A percentile compares a stretch with the other conserved stretches of the same genome.
These are phyloP conservation scores for Fusarium chlamydosporum DNA, from an alignment of 2,329 filamentous ascomycete species.

Conservation along the genomic window DNA sequence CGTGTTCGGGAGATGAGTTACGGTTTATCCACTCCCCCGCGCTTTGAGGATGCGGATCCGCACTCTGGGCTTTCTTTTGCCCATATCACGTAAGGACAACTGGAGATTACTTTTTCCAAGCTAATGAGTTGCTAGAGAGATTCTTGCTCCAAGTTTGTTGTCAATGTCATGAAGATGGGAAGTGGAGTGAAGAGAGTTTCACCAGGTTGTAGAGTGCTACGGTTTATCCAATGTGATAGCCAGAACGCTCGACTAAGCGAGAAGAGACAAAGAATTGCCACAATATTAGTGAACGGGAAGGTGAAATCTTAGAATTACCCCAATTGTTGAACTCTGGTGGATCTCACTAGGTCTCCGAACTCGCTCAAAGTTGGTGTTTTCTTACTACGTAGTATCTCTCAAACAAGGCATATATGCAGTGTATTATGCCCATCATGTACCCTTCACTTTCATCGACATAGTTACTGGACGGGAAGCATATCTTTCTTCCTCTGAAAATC, in stretches of 20 bases:
- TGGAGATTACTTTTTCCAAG: slow-evolving; percentile 13
- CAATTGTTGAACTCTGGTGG: background rate
- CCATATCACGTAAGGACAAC: slow-evolving; percentile 21
- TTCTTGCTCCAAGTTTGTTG: background rate
- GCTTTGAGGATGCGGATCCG: slow-evolving; percentile 35
- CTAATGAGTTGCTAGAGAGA: background rate
- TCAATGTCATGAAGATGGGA: slow-evolving; percentile 1
- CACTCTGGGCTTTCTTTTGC: slow-evolving; percentile 15
- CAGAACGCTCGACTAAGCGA: background rate
- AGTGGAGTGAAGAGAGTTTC: background rate
- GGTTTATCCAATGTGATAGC: background rate
- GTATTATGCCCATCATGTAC: slow-evolving; percentile 7
- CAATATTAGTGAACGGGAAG: background rate
- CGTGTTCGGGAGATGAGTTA: slow-evolving; percentile 23
- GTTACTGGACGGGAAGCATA: background rate
- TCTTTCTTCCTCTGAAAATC: slow-evolving; percentile 48
- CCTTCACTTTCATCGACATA: background rate
- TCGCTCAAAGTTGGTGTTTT: slow-evolving; percentile 1
- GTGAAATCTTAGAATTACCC: background rate
- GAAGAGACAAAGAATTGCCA: background rate
- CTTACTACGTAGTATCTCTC: background rate
- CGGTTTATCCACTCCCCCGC: slow-evolving; percentile 34
- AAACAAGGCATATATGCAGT: background rate
- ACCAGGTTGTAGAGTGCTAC: background rate
- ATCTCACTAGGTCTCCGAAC: background rate